These are phyloP conservation scores for Alternaria arbusti DNA, from an alignment of 2,329 filamentous ascomycete genomes.

Conservation along the genomic window DNA sequence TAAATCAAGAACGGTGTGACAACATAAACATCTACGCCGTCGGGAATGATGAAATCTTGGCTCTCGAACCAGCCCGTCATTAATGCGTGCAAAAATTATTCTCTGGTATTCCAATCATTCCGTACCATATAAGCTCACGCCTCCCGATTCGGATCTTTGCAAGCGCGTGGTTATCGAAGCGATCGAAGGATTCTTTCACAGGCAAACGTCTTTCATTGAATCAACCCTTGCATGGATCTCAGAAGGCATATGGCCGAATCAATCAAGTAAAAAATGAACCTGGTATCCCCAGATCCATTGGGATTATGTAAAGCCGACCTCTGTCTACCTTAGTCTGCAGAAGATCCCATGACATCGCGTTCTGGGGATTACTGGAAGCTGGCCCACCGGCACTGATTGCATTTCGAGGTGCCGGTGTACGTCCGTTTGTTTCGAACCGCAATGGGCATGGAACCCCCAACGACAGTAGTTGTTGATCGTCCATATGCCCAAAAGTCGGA, in stretches of 20 bases:
- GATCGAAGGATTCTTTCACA: background rate
- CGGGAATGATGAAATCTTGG: background rate
- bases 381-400: background rate
- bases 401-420: background rate
- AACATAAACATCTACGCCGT: background rate
- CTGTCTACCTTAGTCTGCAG: background rate
- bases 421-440: background rate
- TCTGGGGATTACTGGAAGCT: background rate
- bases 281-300: background rate
- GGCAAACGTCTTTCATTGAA: background rate
- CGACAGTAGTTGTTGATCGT: background rate
- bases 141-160: background rate
- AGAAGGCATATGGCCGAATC: background rate
- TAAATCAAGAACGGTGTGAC: background rate
- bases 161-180: background rate
- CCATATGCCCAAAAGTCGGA: background rate
- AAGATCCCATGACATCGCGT: background rate
- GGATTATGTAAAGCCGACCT: too few relatives aligned
- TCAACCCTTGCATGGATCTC: background rate
- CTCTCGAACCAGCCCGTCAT: background rate
- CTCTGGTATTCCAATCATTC: background rate
- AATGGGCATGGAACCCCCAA: background rate
- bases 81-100: background rate
- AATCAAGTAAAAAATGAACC: background rate
- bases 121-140: background rate